A percentile compares a stretch with the other conserved stretches of the same genome.
Conservation (phyloP, 345 rosid genomes). For the Anacardium occidentale region DNA sequence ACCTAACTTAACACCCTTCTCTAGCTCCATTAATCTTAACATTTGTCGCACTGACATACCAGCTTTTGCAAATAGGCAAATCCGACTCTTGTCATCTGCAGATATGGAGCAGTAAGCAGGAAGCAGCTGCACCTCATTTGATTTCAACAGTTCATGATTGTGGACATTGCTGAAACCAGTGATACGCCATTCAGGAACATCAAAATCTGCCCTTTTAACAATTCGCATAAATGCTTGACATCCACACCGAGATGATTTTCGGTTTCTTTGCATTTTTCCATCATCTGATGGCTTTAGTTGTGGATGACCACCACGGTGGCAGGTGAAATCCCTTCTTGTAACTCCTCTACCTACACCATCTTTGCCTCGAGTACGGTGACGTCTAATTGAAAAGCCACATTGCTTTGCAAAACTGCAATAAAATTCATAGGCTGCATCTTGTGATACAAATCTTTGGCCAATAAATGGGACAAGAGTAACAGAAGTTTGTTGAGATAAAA, state of each 20-base stretch:
- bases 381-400: slow-evolving; percentile 61
- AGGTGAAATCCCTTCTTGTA: slow-evolving; percentile 61
- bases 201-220: slow-evolving; percentile 60
- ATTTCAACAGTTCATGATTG: slow-evolving; percentile 57
- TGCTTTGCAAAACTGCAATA: slow-evolving; percentile 67
- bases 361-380: slow-evolving; percentile 63
- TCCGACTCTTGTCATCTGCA: slow-evolving; percentile 54
- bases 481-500: slow-evolving; percentile 54
- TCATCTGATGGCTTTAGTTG: slow-evolving; percentile 52
- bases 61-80: slow-evolving; percentile 65
- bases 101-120: slow-evolving; percentile 55
- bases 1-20: slow-evolving; percentile 61
- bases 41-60: slow-evolving; percentile 74
- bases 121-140: slow-evolving; percentile 40
- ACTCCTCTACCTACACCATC: slow-evolving; percentile 70
- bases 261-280: slow-evolving; percentile 55
- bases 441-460: slow-evolving; percentile 60
- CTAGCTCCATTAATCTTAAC: slow-evolving; percentile 65
- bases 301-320: slow-evolving; percentile 68
- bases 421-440: slow-evolving; percentile 69
- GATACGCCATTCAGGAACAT: slow-evolving; percentile 60
- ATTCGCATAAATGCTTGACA: slow-evolving; percentile 64
- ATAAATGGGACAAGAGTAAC: slow-evolving; percentile 55
- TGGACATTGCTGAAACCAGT: slow-evolving; percentile 59
- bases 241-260: slow-evolving; percentile 61